phyloP scores from a whole-genome alignment of 148 eudicot species.

The Cornus kousa region DNA sequence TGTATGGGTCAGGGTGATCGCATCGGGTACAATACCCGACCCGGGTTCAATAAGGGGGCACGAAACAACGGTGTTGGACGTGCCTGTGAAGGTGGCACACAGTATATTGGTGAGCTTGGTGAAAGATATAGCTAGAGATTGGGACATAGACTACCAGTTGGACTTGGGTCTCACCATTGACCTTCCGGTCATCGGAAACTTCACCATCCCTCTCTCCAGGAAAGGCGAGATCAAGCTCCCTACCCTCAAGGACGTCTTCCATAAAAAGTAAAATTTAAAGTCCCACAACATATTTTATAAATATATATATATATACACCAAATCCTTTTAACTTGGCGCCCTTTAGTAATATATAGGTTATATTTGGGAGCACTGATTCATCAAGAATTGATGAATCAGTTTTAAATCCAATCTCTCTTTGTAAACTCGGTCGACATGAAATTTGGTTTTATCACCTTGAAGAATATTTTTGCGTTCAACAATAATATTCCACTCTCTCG shows the following conservation, averaged over 20 bases:
- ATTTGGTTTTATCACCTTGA: too few species aligned
- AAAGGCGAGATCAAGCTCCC: slow-evolving; percentile 56
- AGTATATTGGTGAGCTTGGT: slow-evolving; percentile 34
- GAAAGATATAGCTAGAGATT: slow-evolving; percentile 44
- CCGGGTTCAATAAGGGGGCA: slow-evolving; percentile 44
- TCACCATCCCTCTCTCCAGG: slow-evolving; percentile 41
- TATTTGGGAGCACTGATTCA: too few species aligned
- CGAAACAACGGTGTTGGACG: slow-evolving; percentile 35
- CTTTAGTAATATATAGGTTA: too few species aligned
- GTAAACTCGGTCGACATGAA: too few species aligned
- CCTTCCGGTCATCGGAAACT: slow-evolving; percentile 44
- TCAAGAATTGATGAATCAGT: too few species aligned
- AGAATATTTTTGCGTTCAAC: too few species aligned
- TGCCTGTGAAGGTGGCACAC: slow-evolving; percentile 42
- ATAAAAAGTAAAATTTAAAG: too few species aligned
- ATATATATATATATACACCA: too few species aligned
- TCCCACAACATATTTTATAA: too few species aligned
- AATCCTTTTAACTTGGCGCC: too few species aligned
- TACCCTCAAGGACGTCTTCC: slow-evolving; percentile 5
- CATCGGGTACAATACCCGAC: slow-evolving; percentile 39
- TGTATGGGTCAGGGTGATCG: slow-evolving; percentile 28
- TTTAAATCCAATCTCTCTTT: too few species aligned
- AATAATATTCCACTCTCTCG: too few species aligned
- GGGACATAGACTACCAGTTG: slow-evolving; percentile 52
- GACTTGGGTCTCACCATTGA: slow-evolving; percentile 37